Conservation (phyloP, 371 early-diverging fungal genomes). For the Sporodiniella umbellata region DNA sequence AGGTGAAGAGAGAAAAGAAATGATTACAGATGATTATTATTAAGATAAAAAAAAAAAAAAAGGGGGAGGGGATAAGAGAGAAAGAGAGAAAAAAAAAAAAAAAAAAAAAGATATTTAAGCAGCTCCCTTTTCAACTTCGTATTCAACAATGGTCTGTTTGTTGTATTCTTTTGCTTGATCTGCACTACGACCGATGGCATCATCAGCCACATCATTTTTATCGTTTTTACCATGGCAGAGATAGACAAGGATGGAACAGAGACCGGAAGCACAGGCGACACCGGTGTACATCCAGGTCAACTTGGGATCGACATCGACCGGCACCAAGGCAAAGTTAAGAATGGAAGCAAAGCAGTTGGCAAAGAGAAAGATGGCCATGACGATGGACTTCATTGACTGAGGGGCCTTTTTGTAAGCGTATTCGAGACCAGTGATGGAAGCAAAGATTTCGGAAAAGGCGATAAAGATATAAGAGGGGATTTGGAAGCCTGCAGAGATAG, state of each 20-base stretch:
- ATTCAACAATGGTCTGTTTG: background rate
- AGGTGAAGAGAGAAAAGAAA: too few relatives aligned
- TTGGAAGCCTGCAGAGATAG: constrained; percentile 63
- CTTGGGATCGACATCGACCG: constrained; percentile 61
- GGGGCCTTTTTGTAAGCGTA: constrained; percentile 75
- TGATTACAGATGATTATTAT: too few relatives aligned
- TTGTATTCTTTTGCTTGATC: background rate
- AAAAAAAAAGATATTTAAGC: background rate
- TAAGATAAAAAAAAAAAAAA: too few relatives aligned
- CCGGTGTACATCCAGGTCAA: constrained; percentile 61
- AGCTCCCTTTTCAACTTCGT: background rate
- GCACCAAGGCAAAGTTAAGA: constrained; percentile 62
- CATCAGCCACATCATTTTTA: constrained; percentile 17
- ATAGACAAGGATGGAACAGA: constrained; percentile 15
- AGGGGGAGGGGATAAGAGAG: too few relatives aligned
- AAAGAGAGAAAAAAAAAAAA: background rate
- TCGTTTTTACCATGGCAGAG: constrained; percentile 16
- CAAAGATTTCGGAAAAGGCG: constrained; percentile 64
- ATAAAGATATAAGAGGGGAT: constrained; percentile 61
- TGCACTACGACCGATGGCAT: constrained; percentile 13
- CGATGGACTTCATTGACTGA: constrained; percentile 66
- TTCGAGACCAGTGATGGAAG: constrained; percentile 73
- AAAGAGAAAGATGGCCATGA: constrained; percentile 66
- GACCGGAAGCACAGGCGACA: constrained; percentile 16
- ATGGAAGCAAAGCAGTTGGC: constrained; percentile 64